phyloP scores from a whole-genome alignment of 2,329 filamentous ascomycete genomes.

The Colletotrichum magnum region DNA sequence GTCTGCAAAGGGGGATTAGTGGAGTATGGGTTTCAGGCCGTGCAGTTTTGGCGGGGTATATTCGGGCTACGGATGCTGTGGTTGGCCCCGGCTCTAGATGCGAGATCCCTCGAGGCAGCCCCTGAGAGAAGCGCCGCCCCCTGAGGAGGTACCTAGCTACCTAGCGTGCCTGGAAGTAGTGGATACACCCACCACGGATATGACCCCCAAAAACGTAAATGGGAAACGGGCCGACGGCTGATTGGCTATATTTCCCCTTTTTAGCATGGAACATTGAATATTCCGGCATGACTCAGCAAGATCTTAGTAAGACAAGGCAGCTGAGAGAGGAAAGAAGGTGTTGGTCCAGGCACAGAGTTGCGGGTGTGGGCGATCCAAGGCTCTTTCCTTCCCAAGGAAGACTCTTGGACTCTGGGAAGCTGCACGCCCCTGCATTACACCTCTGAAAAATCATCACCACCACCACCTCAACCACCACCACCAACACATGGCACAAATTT shows the following conservation, averaged over 20 bases:
- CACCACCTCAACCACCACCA: not conserved
- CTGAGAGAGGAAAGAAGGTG: not conserved
- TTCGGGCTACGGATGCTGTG: not conserved
- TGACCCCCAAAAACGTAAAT: not conserved
- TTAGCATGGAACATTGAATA: not conserved
- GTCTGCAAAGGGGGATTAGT: not conserved
- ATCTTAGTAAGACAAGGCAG: too few species aligned
- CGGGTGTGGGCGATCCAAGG: conserved; percentile 12
- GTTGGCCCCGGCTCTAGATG: not conserved
- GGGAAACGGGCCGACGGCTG: too few species aligned
- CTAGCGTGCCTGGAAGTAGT: not conserved
- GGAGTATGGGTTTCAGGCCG: conserved; percentile 36
- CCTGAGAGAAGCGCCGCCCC: too few species aligned
- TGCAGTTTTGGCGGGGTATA: conserved; percentile 11
- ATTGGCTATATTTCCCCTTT: not conserved
- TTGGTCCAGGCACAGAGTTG: conserved; percentile 31
- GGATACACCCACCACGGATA: not conserved
- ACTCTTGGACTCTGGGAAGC: not conserved
- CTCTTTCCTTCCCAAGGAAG: not conserved
- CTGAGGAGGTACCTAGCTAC: too few species aligned
- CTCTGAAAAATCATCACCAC: not conserved
- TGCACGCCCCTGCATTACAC: conserved; percentile 11
- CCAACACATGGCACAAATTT: conserved; percentile 8
- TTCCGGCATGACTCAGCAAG: not conserved
- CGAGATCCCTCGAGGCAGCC: not conserved